Conservation (phyloP, 306 rosid species). For the Macrotyloma uniflorum region DNA sequence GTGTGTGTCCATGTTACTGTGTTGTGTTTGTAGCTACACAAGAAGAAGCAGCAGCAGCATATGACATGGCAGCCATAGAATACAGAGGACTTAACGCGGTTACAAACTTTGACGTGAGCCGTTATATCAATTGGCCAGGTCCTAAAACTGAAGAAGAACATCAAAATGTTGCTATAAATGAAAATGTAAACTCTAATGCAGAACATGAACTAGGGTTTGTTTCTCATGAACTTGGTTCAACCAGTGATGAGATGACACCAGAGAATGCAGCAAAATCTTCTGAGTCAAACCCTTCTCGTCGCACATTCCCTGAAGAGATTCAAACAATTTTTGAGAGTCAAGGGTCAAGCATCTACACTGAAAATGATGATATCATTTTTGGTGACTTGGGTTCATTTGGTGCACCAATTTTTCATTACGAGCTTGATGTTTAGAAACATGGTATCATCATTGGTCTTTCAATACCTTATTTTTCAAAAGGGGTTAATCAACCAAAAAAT, state of each 20-base stretch:
- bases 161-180: slow-evolving; percentile 8
- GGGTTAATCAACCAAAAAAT: background rate
- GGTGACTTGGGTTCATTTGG: slow-evolving; percentile 58
- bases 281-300: slow-evolving; percentile 50
- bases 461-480: background rate
- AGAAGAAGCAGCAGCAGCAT: slow-evolving; percentile 95
- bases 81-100: slow-evolving; percentile 91
- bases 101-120: slow-evolving; percentile 90
- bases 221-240: slow-evolving; percentile 25
- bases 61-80: slow-evolving; percentile 90
- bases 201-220: slow-evolving; percentile 35
- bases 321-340: slow-evolving; percentile 80
- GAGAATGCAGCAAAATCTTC: background rate
- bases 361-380: slow-evolving; percentile 71
- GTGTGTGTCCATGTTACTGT: no score
- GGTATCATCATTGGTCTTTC: background rate
- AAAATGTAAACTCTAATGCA: slow-evolving; percentile 33
- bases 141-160: slow-evolving; percentile 43
- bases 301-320: slow-evolving; percentile 81
- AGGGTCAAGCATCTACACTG: slow-evolving; percentile 50
- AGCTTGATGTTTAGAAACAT: slow-evolving; percentile 51
- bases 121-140: slow-evolving; percentile 58
- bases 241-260: background rate
- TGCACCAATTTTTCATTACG: slow-evolving; percentile 68
- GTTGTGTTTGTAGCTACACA: slow-evolving; percentile 90